Conservation (phyloP, 768 basidiomycete genomes). For the Neoboletus brunneissimus region DNA sequence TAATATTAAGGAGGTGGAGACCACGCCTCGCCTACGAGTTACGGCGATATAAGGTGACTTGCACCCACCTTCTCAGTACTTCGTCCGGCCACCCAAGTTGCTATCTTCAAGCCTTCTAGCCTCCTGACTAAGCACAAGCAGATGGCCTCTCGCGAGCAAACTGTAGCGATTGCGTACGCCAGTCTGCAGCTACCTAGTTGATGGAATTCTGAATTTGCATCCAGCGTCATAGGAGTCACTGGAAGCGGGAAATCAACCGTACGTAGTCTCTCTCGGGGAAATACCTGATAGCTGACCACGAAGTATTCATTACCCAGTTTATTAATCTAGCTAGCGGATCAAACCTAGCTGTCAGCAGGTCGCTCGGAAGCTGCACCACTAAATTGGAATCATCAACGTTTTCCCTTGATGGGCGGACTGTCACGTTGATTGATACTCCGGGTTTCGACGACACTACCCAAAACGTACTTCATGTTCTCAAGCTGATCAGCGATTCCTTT, state of each 20-base stretch:
- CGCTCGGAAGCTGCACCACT: constrained; percentile 43
- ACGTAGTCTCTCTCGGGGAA: neutral
- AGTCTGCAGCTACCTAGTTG: neutral
- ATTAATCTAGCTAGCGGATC: constrained; percentile 53
- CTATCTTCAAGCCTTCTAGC: neutral
- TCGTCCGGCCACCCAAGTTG: neutral
- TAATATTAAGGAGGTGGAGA: constrained; percentile 2
- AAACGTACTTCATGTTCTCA: constrained; percentile 45
- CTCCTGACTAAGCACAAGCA: constrained; percentile 2
- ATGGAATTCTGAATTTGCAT: constrained; percentile 2
- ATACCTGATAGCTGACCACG: neutral
- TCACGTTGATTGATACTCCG: constrained; percentile 56
- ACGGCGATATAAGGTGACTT: constrained; percentile 18
- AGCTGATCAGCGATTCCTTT: constrained; percentile 39
- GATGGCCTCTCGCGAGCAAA: constrained; percentile 17
- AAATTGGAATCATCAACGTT: constrained; percentile 43
- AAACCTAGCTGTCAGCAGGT: constrained; percentile 37
- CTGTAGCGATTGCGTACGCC: constrained; percentile 29
- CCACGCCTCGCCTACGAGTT: constrained; percentile 6
- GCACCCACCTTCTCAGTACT: neutral
- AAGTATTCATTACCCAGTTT: constrained; percentile 33
- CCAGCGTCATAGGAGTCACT: constrained; percentile 32
- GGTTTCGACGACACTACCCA: constrained; percentile 53
- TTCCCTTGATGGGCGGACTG: constrained; percentile 38
- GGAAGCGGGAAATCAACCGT: constrained; percentile 35